Percentiles rank a stretch among this genome's conserved stretches.
Conservation (phyloP, 2,329 filamentous ascomycete genomes). For the Epichloe sp. region DNA sequence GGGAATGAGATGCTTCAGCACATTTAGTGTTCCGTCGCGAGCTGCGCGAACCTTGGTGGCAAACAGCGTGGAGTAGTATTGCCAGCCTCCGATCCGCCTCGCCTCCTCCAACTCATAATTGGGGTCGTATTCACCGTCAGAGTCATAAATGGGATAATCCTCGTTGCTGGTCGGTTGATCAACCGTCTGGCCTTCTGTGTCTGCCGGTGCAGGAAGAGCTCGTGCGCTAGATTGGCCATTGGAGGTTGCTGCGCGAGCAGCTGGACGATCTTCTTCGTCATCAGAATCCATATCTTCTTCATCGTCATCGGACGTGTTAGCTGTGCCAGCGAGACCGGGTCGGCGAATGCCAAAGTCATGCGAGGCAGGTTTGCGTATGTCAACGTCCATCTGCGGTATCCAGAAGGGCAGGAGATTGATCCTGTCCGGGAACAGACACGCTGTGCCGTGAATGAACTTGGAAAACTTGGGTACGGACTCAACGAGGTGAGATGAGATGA, state of each 20-base stretch:
- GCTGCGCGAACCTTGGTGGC: constrained; percentile 29
- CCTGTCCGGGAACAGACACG: constrained; percentile 69
- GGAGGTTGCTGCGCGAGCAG: constrained; percentile 5
- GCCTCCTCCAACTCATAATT: constrained; percentile 68
- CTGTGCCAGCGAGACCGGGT: constrained; percentile 58
- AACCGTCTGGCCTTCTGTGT: constrained; percentile 74
- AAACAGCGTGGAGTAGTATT: constrained; percentile 53
- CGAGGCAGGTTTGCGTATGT: constrained; percentile 84
- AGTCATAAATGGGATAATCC: constrained; percentile 83
- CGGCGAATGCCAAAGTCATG: constrained; percentile 87
- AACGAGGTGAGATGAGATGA: constrained; percentile 86
- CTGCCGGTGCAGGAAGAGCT: constrained; percentile 32
- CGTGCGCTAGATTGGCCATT: constrained; percentile 27
- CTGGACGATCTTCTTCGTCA: constrained; percentile 35
- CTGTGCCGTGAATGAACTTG: constrained; percentile 95
- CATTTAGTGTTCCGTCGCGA: constrained; percentile 28
- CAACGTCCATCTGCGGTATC: constrained; percentile 96
- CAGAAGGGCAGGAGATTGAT: constrained; percentile 92
- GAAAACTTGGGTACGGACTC: constrained; percentile 99
- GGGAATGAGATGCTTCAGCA: constrained; percentile 39
- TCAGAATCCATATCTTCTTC: constrained; percentile 60
- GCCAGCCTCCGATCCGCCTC: constrained; percentile 59
- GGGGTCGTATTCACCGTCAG: constrained; percentile 62
- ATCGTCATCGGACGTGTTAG: constrained; percentile 60
- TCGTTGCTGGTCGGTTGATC: constrained; percentile 46